phyloP scores from a whole-genome alignment of 2,329 filamentous ascomycete species.

The Chaetomium globosum region DNA sequence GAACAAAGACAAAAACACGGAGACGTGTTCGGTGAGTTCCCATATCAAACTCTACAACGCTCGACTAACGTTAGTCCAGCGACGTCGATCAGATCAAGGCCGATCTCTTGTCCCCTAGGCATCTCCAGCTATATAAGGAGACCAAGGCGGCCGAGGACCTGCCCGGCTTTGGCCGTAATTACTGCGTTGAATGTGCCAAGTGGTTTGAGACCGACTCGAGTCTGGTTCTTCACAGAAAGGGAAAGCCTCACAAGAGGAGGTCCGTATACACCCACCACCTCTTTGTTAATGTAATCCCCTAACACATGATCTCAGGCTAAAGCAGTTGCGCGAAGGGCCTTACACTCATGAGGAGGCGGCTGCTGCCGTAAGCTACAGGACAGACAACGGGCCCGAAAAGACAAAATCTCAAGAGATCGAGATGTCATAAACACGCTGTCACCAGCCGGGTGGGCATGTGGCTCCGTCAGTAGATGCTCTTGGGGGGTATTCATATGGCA shows the following conservation, averaged over 20 bases:
- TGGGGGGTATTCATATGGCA: constrained; percentile 16
- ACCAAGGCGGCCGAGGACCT: constrained; percentile 83
- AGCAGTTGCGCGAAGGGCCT: constrained; percentile 78
- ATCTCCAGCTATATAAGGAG: constrained; percentile 76
- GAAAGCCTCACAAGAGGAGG: constrained; percentile 94
- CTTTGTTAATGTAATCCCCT: not conserved
- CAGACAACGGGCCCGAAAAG: constrained; percentile 62
- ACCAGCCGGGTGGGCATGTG: too few species aligned
- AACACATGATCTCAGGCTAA: constrained; percentile 61
- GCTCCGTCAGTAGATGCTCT: not conserved
- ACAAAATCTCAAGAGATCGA: constrained; percentile 50
- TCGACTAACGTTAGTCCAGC: constrained; percentile 51
- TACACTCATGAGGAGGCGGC: constrained; percentile 87
- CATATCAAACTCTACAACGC: not conserved
- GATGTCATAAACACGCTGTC: constrained; percentile 40
- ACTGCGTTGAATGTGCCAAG: constrained; percentile 92
- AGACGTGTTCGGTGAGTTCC: constrained; percentile 64
- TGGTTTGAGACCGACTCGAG: constrained; percentile 89
- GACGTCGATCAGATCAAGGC: constrained; percentile 90
- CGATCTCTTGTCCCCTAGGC: constrained; percentile 76
- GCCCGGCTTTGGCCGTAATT: constrained; percentile 80
- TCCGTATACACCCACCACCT: constrained; percentile 44
- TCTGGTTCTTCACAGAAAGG: constrained; percentile 73
- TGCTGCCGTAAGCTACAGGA: constrained; percentile 71
- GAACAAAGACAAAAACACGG: constrained; percentile 73